phyloP scores from a whole-genome alignment of 768 basidiomycete species.

The Tricholoma flavovirens region DNA sequence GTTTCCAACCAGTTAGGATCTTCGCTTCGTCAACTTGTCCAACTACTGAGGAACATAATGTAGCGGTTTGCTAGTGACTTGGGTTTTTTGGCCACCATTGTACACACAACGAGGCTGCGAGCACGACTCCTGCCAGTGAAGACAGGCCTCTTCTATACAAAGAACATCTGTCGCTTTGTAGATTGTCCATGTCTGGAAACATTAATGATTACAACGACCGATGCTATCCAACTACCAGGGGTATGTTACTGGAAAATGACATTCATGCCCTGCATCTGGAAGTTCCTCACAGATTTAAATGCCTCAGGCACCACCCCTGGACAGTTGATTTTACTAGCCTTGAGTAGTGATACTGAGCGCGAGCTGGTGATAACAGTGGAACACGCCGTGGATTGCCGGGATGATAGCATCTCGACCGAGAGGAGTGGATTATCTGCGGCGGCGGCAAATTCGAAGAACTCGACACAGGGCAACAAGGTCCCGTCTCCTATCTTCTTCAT shows the following conservation, averaged over 20 bases:
- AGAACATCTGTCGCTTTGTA: no score
- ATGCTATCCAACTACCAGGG: no score
- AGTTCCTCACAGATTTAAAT: background rate
- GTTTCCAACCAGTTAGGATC: no score
- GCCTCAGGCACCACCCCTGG: background rate
- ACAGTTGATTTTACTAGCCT: background rate
- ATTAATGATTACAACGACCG: no score
- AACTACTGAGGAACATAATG: no score
- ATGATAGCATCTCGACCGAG: background rate
- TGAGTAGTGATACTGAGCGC: background rate
- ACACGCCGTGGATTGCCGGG: background rate
- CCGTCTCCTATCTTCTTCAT: background rate
- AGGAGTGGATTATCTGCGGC: background rate
- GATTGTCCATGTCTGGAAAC: no score
- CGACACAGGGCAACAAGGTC: background rate
- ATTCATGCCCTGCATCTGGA: background rate
- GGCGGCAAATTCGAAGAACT: background rate
- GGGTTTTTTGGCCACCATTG: no score
- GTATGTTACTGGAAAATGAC: background rate
- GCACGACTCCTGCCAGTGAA: no score
- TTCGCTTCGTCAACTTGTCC: no score
- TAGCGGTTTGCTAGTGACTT: no score
- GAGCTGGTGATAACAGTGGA: background rate
- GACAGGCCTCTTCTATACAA: no score
- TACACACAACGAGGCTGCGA: no score